These are phyloP conservation scores for Hymenoscyphus occultus DNA, from an alignment of 2,329 filamentous ascomycete genomes.

Conservation along the genomic window DNA sequence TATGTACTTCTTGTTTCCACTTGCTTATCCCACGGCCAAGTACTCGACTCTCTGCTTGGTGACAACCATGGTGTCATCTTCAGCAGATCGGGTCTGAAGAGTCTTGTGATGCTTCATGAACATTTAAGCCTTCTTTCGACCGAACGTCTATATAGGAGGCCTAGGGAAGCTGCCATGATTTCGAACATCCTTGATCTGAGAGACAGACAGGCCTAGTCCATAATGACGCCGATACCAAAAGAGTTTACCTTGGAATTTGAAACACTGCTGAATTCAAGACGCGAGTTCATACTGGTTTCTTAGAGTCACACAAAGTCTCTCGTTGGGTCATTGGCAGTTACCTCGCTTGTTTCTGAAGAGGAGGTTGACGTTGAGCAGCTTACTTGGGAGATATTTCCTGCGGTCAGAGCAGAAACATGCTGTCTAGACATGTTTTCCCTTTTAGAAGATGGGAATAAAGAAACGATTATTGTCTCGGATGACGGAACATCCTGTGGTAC, in stretches of 20 bases:
- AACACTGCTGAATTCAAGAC: conserved; percentile 77
- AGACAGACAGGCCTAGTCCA: conserved; percentile 83
- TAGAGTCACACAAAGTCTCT: background rate
- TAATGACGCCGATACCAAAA: conserved; percentile 97
- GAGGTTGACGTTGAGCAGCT: background rate
- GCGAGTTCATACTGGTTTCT: background rate
- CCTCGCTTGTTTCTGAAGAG: background rate
- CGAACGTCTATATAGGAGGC: conserved; percentile 77
- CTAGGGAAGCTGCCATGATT: conserved; percentile 90
- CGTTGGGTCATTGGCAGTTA: background rate
- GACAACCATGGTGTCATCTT: conserved; percentile 93
- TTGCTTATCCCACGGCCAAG: conserved; percentile 92
- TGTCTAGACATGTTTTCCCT: background rate
- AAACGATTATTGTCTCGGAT: background rate
- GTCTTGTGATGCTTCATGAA: conserved; percentile 79
- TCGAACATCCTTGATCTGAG: conserved; percentile 91
- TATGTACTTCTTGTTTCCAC: conserved; percentile 85
- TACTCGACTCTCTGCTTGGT: conserved; percentile 86
- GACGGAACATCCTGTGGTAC: background rate
- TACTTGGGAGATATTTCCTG: background rate
- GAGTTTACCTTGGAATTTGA: conserved; percentile 91
- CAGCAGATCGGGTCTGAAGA: conserved; percentile 95
- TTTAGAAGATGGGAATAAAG: background rate
- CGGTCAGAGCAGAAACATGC: background rate
- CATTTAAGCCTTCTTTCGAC: conserved; percentile 27